phyloP scores from a whole-genome alignment of 352 stramenopile species.

The Phytophthora constricta region DNA sequence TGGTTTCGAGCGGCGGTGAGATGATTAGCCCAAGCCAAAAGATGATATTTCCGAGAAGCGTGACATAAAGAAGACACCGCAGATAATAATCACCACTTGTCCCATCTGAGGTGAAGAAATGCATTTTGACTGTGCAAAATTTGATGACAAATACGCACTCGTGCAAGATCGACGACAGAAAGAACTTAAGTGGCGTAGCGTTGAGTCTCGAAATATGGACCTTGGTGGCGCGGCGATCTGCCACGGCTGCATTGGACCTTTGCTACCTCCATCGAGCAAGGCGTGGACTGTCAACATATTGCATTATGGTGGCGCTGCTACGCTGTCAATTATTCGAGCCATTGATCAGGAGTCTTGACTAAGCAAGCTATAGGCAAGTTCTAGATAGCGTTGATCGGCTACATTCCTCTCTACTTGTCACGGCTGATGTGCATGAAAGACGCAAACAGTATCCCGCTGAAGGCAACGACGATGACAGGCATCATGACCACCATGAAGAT shows the following conservation, averaged over 20 bases:
- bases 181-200: background rate
- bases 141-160: background rate
- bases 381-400: too few relatives aligned
- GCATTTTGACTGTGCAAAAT: background rate
- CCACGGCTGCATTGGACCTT: background rate
- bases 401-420: background rate
- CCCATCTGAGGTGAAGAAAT: background rate
- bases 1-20: background rate
- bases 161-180: background rate
- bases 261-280: background rate
- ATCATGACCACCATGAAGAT: conserved; percentile 78
- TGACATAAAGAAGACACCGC: background rate
- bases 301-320: too few relatives aligned
- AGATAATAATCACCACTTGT: background rate
- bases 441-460: conserved; percentile 39
- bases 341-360: too few relatives aligned
- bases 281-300: background rate
- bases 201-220: background rate
- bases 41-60: background rate
- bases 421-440: conserved; percentile 44
- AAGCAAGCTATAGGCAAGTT: too few relatives aligned
- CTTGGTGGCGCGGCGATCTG: too few relatives aligned
- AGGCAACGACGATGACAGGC: conserved; percentile 56
- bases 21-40: background rate
- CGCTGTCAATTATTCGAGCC: too few relatives aligned